phyloP scores from a whole-genome alignment of 2,329 filamentous ascomycete genomes.

The Aureobasidium sp. region DNA sequence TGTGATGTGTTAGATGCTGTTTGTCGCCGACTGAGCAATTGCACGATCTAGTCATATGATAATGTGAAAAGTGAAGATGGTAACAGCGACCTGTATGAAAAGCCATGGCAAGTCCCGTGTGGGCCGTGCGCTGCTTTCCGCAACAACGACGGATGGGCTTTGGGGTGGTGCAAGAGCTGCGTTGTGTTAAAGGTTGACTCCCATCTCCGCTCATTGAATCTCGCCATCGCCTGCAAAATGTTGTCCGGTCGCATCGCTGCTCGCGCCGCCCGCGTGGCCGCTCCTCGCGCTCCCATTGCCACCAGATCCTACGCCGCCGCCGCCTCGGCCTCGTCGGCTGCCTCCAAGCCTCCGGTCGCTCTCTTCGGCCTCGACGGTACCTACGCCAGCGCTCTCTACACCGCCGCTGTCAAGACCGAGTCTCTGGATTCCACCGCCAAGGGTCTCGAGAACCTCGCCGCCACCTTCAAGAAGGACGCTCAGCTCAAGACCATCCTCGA shows the following conservation, averaged over 20 bases:
- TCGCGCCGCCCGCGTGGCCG: conserved; percentile 50
- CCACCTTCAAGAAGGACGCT: conserved; percentile 70
- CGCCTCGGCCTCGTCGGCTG: conserved; percentile 48
- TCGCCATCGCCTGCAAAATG: conserved; percentile 38
- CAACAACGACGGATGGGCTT: not conserved
- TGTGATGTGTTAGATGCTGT: not conserved
- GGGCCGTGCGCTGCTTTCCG: not conserved
- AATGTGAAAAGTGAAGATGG: not conserved
- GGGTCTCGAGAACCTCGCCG: conserved; percentile 64
- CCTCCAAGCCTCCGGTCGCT: conserved; percentile 77
- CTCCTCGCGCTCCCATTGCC: conserved; percentile 50
- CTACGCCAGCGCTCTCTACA: conserved; percentile 98
- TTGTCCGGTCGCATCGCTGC: conserved; percentile 50
- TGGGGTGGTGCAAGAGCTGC: conserved; percentile 6
- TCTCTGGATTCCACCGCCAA: conserved; percentile 79
- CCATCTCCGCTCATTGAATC: conserved; percentile 13
- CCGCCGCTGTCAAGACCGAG: conserved; percentile 81
- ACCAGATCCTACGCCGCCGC: conserved; percentile 67
- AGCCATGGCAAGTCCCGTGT: not conserved
- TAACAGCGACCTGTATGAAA: not conserved
- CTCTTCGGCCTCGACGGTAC: conserved; percentile 96
- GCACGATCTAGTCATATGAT: not conserved
- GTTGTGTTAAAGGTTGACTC: not conserved
- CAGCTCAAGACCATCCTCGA: conserved; percentile 72
- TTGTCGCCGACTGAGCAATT: not conserved